Evolutionary conservation across 2,329 filamentous ascomycete genomes (phyloP).

Genomic region (Capronia epimyces): DNA sequence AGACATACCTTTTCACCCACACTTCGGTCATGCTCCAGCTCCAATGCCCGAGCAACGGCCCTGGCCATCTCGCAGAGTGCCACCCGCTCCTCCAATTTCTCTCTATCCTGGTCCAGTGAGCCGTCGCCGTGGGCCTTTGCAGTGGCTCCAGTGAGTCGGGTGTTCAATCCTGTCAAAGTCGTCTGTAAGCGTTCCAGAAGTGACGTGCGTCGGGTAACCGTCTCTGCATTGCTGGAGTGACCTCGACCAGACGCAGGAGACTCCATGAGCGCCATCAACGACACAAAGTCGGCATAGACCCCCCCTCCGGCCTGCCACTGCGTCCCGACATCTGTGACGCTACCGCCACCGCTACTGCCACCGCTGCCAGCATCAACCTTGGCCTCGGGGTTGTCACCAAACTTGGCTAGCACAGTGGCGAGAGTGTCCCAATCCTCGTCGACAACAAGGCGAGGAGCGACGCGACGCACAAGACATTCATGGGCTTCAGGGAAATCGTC

Average conservation of each 20-base stretch:
- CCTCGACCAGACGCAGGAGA: conserved; percentile 34
- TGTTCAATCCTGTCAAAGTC: conserved; percentile 42
- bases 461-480: conserved; percentile 69
- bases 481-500: conserved; percentile 75
- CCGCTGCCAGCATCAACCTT: conserved; percentile 33
- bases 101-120: conserved; percentile 47
- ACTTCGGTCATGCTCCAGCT: conserved; percentile 10
- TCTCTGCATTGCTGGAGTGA: conserved; percentile 32
- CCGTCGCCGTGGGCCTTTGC: conserved; percentile 39
- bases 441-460: conserved; percentile 77
- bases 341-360: no score
- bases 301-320: conserved; percentile 76
- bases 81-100: conserved; percentile 57
- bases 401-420: conserved; percentile 63
- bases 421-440: conserved; percentile 71
- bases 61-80: conserved; percentile 78
- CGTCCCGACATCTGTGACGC: no score
- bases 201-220: conserved; percentile 38
- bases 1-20: conserved; percentile 21
- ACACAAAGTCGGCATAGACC: conserved; percentile 65
- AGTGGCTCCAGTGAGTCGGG: conserved; percentile 47
- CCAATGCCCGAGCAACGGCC: conserved; percentile 55
- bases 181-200: conserved; percentile 44
- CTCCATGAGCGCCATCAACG: conserved; percentile 41
- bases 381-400: conserved; percentile 51